Evolutionary conservation across 495 filamentous ascomycete species (phyloP).

Genomic region (Trichoderma erinaceum): DNA sequence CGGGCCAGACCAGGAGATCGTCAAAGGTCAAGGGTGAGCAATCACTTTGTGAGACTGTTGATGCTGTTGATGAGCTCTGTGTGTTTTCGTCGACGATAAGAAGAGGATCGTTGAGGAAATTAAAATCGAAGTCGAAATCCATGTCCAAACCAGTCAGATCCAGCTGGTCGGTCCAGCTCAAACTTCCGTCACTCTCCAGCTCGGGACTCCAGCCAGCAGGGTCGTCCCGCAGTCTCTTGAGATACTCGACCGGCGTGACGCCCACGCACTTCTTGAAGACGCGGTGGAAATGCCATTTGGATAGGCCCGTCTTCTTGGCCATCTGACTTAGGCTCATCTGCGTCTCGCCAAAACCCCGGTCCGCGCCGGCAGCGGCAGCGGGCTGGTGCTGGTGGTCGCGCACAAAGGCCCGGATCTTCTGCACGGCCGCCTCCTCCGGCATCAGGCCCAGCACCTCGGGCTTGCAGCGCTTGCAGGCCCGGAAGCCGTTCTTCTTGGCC

Average conservation of each 20-base stretch:
- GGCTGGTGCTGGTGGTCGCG: constrained; percentile 14
- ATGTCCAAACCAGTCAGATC: neutral
- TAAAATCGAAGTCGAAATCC: neutral
- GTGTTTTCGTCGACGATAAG: neutral
- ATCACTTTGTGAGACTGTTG: neutral
- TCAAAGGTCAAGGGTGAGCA: neutral
- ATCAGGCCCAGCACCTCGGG: constrained; percentile 38
- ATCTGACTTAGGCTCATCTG: constrained; percentile 39
- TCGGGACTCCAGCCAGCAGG: neutral
- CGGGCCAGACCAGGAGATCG: constrained; percentile 9
- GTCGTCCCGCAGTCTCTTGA: neutral
- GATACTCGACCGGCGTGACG: constrained; percentile 53
- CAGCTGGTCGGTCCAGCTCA: constrained; percentile 2
- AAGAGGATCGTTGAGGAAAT: neutral
- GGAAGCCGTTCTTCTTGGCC: constrained; percentile 51
- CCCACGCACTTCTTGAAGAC: constrained; percentile 55
- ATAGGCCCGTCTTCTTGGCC: constrained; percentile 48
- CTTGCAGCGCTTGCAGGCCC: constrained; percentile 60
- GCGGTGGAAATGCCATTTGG: constrained; percentile 57
- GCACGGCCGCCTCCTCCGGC: constrained; percentile 39
- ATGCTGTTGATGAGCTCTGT: neutral
- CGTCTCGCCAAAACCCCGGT: neutral
- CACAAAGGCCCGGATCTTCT: constrained; percentile 38
- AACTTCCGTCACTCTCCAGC: neutral
- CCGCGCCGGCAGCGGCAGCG: constrained; percentile 28